phyloP scores from a whole-genome alignment of 1,139 yeast genomes.

The Entelexis sorbosivorans region DNA sequence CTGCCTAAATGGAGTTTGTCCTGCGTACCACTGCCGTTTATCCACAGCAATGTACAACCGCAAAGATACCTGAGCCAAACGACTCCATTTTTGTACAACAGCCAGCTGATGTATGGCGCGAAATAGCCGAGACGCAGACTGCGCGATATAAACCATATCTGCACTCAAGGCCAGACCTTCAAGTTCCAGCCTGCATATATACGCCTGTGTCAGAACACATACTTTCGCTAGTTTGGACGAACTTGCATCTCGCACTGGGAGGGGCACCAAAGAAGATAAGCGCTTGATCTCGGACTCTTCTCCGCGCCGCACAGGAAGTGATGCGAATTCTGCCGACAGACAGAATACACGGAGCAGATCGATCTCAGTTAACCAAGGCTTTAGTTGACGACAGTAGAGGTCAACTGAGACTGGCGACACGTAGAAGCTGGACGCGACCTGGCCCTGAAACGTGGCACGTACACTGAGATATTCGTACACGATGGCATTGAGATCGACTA shows the following conservation, averaged over 20 bases:
- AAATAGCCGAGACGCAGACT: slow-evolving; percentile 81
- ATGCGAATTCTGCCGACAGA: slow-evolving; percentile 72
- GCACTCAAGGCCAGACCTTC: slow-evolving; percentile 89
- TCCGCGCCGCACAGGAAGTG: slow-evolving; percentile 75
- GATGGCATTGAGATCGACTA: slow-evolving; percentile 47
- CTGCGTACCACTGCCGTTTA: slow-evolving; percentile 70
- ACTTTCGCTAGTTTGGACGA: slow-evolving; percentile 71
- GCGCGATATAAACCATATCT: slow-evolving; percentile 88
- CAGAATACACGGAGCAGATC: slow-evolving; percentile 73
- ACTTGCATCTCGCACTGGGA: slow-evolving; percentile 66
- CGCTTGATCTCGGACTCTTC: slow-evolving; percentile 69
- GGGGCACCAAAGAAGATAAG: slow-evolving; percentile 65
- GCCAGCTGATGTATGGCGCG: slow-evolving; percentile 80
- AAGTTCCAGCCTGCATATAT: slow-evolving; percentile 59
- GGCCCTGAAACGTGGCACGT: slow-evolving; percentile 64
- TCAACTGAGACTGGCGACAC: slow-evolving; percentile 62
- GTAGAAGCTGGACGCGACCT: slow-evolving; percentile 78
- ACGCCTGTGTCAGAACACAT: slow-evolving; percentile 70
- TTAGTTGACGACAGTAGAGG: slow-evolving; percentile 47
- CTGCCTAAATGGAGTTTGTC: slow-evolving; percentile 70
- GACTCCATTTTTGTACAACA: slow-evolving; percentile 61
- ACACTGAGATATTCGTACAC: slow-evolving; percentile 44
- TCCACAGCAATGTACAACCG: slow-evolving; percentile 73
- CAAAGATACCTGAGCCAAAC: slow-evolving; percentile 46
- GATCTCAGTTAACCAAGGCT: slow-evolving; percentile 54